Conservation (phyloP, 352 stramenopile species). For the Peronospora destructor region DNA sequence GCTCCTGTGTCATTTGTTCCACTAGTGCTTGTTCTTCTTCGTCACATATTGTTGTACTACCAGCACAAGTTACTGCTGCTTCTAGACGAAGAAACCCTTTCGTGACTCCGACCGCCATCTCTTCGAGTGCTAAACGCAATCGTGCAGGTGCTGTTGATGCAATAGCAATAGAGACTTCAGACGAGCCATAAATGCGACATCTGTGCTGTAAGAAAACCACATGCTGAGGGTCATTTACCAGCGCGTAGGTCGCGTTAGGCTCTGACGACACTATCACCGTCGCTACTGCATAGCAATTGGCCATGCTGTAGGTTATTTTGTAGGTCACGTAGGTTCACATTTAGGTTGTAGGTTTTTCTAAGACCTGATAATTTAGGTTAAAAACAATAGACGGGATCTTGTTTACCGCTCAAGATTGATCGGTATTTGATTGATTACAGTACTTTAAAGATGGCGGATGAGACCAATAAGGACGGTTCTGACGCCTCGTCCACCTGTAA, state of each 20-base stretch:
- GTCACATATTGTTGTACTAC: not conserved
- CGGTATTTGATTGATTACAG: not conserved
- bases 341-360: no score
- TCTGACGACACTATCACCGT: conserved; percentile 10
- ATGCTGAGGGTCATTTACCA: conserved; percentile 19
- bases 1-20: conserved; percentile 8
- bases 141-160: not conserved
- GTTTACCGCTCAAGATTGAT: not conserved
- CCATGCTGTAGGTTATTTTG: not conserved
- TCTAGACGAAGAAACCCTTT: conserved; percentile 36
- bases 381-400: no score
- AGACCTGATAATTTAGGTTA: no score
- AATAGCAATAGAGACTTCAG: conserved; percentile 7
- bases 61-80: not conserved
- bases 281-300: conserved; percentile 1
- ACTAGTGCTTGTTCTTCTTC: conserved; percentile 3
- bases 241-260: conserved; percentile 20
- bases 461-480: conserved; percentile 11
- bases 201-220: conserved; percentile 16
- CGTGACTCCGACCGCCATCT: conserved; percentile 34
- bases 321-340: no score
- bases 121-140: conserved; percentile 44
- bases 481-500: conserved; percentile 3
- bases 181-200: conserved; percentile 26
- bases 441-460: conserved; percentile 14